Conservation (phyloP, 495 filamentous ascomycete species). For the Neohortaea acidophila region DNA sequence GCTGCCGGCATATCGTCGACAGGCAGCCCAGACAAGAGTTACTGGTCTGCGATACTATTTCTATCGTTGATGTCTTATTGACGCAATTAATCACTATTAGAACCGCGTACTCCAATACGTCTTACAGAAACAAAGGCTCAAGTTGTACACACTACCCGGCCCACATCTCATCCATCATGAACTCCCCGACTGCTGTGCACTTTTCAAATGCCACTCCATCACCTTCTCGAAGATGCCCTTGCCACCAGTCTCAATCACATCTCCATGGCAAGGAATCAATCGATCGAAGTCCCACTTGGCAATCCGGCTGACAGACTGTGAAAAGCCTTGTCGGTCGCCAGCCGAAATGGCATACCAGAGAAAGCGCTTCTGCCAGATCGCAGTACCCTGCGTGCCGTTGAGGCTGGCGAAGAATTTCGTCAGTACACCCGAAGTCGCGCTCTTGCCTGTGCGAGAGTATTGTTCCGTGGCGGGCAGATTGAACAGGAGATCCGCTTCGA, state of each 20-base stretch:
- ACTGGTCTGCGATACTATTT: no score
- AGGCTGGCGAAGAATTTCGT: conserved; percentile 48
- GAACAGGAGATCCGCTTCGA: conserved; percentile 84
- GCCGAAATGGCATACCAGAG: conserved; percentile 61
- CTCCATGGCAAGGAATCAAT: conserved; percentile 86
- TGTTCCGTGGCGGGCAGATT: conserved; percentile 83
- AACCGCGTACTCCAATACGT: no score
- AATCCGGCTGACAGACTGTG: conserved; percentile 52
- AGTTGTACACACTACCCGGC: no score
- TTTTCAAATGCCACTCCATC: conserved; percentile 74
- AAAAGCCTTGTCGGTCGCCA: conserved; percentile 50
- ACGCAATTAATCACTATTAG: no score
- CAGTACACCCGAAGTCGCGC: conserved; percentile 39
- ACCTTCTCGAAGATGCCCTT: conserved; percentile 68
- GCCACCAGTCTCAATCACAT: conserved; percentile 63
- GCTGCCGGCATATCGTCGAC: no score
- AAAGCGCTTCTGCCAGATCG: conserved; percentile 64
- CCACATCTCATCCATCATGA: no score
- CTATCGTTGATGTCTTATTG: no score
- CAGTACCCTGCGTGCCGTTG: conserved; percentile 45
- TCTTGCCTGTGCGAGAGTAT: conserved; percentile 49
- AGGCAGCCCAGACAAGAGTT: no score
- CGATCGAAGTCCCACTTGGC: conserved; percentile 71
- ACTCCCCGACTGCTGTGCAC: no score
- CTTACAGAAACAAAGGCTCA: no score